Conservation (phyloP, 257 asterid genomes). For the Scutellaria baicalensis region DNA sequence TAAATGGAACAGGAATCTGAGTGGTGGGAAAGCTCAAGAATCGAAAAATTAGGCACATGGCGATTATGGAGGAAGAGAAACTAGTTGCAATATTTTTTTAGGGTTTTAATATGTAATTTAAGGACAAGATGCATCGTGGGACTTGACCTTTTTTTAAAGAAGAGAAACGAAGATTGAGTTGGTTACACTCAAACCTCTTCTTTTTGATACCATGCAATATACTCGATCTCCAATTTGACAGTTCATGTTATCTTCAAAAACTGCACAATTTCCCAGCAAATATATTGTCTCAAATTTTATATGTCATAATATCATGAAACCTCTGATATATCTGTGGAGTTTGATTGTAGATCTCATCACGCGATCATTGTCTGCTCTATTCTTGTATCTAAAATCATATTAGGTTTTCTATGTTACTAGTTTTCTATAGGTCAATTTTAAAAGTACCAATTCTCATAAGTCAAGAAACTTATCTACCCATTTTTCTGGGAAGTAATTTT, state of each 20-base stretch:
- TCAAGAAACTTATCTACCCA: too few relatives aligned
- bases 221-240: background rate
- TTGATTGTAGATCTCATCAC: too few relatives aligned
- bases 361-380: too few relatives aligned
- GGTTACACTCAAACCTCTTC: constrained; percentile 16
- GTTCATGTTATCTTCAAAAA: background rate
- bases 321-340: background rate
- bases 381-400: too few relatives aligned
- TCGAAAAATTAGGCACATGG: constrained; percentile 61
- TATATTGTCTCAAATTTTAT: background rate
- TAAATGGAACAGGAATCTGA: constrained; percentile 7
- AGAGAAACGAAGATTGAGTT: constrained; percentile 23
- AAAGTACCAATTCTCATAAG: too few relatives aligned
- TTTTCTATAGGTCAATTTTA: too few relatives aligned
- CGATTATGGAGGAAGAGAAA: constrained; percentile 23
- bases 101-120: background rate
- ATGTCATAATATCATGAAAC: background rate
- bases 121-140: background rate
- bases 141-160: background rate
- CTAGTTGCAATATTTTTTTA: background rate
- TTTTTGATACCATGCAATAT: constrained; percentile 9
- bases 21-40: constrained; percentile 23
- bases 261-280: background rate
- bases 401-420: too few relatives aligned
- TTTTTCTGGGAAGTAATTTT: too few relatives aligned